phyloP scores from a whole-genome alignment of 192 early-diverging fungal species.

The Backusella morwellensis region DNA sequence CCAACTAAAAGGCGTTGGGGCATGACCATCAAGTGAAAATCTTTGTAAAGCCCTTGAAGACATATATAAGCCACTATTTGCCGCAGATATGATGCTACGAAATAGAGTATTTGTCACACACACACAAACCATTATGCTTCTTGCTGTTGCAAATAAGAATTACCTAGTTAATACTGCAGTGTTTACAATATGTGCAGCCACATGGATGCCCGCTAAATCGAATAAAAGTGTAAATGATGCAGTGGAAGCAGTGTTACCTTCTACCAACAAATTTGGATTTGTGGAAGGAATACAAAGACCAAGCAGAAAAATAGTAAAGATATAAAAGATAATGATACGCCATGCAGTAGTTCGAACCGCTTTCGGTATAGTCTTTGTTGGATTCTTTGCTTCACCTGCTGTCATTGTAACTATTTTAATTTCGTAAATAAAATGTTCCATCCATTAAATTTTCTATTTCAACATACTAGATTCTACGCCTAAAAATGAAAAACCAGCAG shows the following conservation, averaged over 20 bases:
- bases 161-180: slow-evolving; percentile 53
- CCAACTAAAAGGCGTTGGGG: slow-evolving; percentile 56
- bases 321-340: slow-evolving; percentile 83
- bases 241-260: slow-evolving; percentile 43
- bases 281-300: slow-evolving; percentile 71
- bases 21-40: slow-evolving; percentile 68
- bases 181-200: slow-evolving; percentile 65
- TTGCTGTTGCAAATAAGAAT: background rate
- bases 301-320: slow-evolving; percentile 75
- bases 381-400: slow-evolving; percentile 87
- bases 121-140: background rate
- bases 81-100: slow-evolving; percentile 57
- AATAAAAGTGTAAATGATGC: slow-evolving; percentile 69
- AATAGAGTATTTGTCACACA: background rate
- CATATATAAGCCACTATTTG: slow-evolving; percentile 79
- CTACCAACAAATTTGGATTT: slow-evolving; percentile 49
- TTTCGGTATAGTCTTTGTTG: slow-evolving; percentile 66
- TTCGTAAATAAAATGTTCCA: background rate
- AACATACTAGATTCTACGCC: slow-evolving; percentile 71
- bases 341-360: slow-evolving; percentile 77
- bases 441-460: background rate
- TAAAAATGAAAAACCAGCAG: slow-evolving; percentile 82
- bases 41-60: slow-evolving; percentile 73
- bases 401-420: slow-evolving; percentile 67
- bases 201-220: slow-evolving; percentile 50